Base-by-base conservation (phyloP, 441 rosid genomes). In the Adansonia madagascariensis region DNA sequence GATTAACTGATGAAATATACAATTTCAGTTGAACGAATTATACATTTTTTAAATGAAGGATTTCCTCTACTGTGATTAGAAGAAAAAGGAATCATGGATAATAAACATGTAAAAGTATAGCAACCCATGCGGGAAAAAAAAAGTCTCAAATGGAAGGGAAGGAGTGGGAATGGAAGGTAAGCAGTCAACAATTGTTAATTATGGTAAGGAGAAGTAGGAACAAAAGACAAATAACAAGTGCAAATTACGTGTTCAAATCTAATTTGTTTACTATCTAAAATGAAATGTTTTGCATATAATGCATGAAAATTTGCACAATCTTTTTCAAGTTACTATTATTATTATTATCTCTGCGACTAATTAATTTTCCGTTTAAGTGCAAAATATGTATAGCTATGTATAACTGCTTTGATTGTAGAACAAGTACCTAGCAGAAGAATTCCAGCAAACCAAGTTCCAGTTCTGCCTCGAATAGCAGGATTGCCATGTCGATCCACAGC, bases 391-490 rank as follows among this genome's bases (percentile, higher is more conserved):
- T 4, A 10, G 15, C 53, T 11, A 67, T 47, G 18, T 31, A 31
- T 31, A 31, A 31, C 39, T 31, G 39, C 39, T 31, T 31, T 31
- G 39, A 31, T 31, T 31, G 39, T 3, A 31, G 39, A 31, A 31
- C 39, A 39, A 17, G 31, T 85, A 90, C 94, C 91, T 4, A 90
- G 85, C 62, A 90, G 78, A 73, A 90, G 83, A 64, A 77, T 80
- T 11, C 89, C 92, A 35, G 91, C 80, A 63, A 85, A 68, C 92
- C 94, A 90, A 35, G 83, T 85, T 52, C 94, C 92, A 4, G 94
- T 79, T 78, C 56, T 89, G 1, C 76, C 72, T 67, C 89, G 79
- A 61, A 87, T 66, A 12, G 91, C 94, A 18, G 91, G 92, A 50
- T 78, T 79, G 6, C 91, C 94, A n/a, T 80, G 87, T 73, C 89